Conservation (phyloP, 148 eudicot genomes). For the Spergularia bocconei region DNA sequence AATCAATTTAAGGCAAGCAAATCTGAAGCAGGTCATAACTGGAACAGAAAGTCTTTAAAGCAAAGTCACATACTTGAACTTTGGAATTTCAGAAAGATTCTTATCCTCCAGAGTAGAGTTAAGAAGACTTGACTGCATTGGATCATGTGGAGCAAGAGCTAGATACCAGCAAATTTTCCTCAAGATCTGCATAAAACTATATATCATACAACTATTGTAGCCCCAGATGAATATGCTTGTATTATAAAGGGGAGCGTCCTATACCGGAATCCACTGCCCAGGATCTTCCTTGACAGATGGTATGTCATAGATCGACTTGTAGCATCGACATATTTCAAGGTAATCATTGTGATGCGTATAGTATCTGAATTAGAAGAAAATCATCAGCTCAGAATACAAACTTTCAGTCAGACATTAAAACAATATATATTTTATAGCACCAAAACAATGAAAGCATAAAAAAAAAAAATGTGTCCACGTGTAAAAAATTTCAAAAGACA, state of each 20-base stretch:
- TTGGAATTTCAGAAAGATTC: constrained; percentile 79
- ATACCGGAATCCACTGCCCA: constrained; percentile 75
- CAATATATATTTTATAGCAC: background rate
- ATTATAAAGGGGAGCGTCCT: background rate
- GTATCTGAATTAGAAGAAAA: constrained; percentile 38
- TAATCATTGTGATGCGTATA: constrained; percentile 67
- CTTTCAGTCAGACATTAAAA: background rate
- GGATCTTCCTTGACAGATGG: constrained; percentile 70
- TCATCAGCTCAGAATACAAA: background rate
- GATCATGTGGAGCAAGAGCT: constrained; percentile 81
- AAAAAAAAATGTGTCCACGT: no score
- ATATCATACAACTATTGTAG: background rate
- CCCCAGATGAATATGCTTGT: background rate
- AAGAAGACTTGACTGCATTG: constrained; percentile 96
- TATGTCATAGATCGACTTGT: constrained; percentile 83
- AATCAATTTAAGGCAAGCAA: background rate
- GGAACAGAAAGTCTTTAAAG: background rate
- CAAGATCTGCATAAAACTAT: constrained; percentile 44
- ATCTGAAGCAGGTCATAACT: background rate
- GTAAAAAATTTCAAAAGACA: background rate
- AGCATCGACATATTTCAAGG: constrained; percentile 84
- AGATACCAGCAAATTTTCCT: constrained; percentile 95
- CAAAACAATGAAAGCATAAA: background rate
- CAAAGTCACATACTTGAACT: constrained; percentile 54
- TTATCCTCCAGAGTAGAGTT: constrained; percentile 92